A percentile compares a stretch with the other conserved stretches of the same genome.
Evolutionary conservation across 805 yeast genomes (phyloP).

Genomic region (Helenozyma baotianmanensis): DNA sequence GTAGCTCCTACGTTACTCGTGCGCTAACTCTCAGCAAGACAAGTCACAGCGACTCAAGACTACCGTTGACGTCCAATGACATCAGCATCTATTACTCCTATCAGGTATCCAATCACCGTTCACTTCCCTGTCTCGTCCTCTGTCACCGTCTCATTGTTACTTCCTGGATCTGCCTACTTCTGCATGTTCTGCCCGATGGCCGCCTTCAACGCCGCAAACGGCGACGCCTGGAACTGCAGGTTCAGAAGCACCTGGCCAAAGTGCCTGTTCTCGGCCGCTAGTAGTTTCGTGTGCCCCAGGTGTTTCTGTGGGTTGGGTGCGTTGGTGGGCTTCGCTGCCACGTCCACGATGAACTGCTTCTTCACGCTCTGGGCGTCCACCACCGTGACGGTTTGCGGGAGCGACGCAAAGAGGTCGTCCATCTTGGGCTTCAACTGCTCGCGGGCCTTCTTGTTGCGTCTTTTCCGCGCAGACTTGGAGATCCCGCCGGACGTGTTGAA

Average conservation of each 20-base stretch:
- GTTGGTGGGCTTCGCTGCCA: conserved; percentile 27
- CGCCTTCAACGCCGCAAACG: conserved; percentile 61
- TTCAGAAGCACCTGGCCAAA: conserved; percentile 57
- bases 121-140: no score
- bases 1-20: no score
- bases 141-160: no score
- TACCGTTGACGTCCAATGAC: no score
- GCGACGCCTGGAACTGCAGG: conserved; percentile 50
- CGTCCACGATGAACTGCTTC: conserved; percentile 19
- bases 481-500: conserved; percentile 42
- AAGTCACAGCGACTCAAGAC: no score
- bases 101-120: no score
- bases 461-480: conserved; percentile 61
- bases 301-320: conserved; percentile 48
- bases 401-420: conserved; percentile 54
- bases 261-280: conserved; percentile 51
- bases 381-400: conserved; percentile 33
- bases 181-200: conserved; percentile 36
- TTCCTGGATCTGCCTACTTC: conserved; percentile 1
- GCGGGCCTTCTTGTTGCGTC: conserved; percentile 56
- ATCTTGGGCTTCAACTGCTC: conserved; percentile 65
- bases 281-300: conserved; percentile 43
- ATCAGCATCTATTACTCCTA: no score
- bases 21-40: no score
- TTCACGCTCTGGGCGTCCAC: conserved; percentile 7